Base-by-base conservation (phyloP, 192 early-diverging fungal species). In the Thamnidium elegans region DNA sequence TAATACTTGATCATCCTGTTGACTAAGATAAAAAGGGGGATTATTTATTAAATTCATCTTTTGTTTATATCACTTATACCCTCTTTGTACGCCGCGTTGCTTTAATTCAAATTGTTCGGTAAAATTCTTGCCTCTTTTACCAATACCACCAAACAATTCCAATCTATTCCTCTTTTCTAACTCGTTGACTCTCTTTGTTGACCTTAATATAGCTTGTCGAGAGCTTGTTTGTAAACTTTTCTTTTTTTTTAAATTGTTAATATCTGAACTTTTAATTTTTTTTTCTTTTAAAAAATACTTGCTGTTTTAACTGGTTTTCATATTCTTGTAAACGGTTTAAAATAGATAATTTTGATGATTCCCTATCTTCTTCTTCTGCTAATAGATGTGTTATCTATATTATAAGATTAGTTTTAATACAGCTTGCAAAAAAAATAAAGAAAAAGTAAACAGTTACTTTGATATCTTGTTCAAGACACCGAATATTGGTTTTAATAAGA, bases 281-380 rank as follows among this genome's bases (percentile, higher is more conserved):
- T n/a, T n/a, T n/a, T n/a, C n/a, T n/a, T n/a, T n/a, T n/a, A n/a
- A n/a, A n/a, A n/a, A n/a, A 26, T 23, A 63, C 76, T 75, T 78
- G 84, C 84, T 79, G 69, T 46, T 73, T 79, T 43, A 79, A 69
- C 54, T 83, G 82, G 8, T 72, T 65, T 47, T 86, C 79, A 19
- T 83, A 80, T 51, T 78, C 78, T 26, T 63, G 72, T 46, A 82
- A 58, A 69, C 71, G 66, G 3, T 68, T 56, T 17, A 85, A 26
- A 26, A 82, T 76, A 9, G 55, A 31, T 2, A 64, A 46, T 30
- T 76, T 68, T 61, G 78, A 76, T 2, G 74, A 19, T 26, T 80
- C 70, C 23, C 70, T 69, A 50, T 85, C 84, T 62, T 85, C 71
- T 65, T 85, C 79, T 45, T 87, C 83, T 3, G 86, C 81, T 3